Percentiles rank a stretch among this genome's conserved stretches.
Conservation (phyloP, 2,329 filamentous ascomycete genomes). For the Peltaster fructicola region DNA sequence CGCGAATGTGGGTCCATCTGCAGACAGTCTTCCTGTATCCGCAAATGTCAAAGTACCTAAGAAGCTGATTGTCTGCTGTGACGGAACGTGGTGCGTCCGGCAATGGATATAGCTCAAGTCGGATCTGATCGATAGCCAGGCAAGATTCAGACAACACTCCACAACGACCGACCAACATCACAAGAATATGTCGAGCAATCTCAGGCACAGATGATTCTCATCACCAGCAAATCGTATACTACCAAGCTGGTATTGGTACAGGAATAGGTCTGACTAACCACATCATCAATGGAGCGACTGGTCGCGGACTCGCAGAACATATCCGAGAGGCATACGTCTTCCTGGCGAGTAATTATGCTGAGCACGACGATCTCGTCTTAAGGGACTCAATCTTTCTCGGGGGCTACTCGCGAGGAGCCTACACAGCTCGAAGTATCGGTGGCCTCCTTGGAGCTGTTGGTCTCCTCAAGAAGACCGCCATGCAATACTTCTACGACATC, state of each 20-base stretch:
- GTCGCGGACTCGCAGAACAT: conserved; percentile 23
- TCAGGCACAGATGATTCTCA: conserved; percentile 17
- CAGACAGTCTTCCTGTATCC: too few relatives aligned
- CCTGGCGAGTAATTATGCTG: conserved; percentile 40
- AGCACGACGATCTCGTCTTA: conserved; percentile 9
- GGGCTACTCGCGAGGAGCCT: conserved; percentile 30
- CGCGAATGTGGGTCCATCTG: too few relatives aligned
- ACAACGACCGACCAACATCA: conserved; percentile 20
- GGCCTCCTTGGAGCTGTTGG: conserved; percentile 28
- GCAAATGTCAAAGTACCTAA: too few relatives aligned
- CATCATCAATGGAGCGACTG: conserved; percentile 17
- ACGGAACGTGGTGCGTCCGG: conserved; percentile 21
- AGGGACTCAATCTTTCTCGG: conserved; percentile 28
- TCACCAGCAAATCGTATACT: conserved; percentile 22
- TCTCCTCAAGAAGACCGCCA: conserved; percentile 20
- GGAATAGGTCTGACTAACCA: conserved; percentile 17
- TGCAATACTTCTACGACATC: conserved; percentile 18
- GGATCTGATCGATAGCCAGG: too few relatives aligned
- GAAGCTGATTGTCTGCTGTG: conserved; percentile 9
- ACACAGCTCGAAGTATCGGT: conserved; percentile 25
- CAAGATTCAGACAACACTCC: too few relatives aligned
- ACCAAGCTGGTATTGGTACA: conserved; percentile 21
- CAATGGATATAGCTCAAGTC: too few relatives aligned
- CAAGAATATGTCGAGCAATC: conserved; percentile 19
- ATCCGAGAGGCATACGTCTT: conserved; percentile 47